phyloP scores from a whole-genome alignment of 805 yeast genomes.

The Metschnikowia proteae region DNA sequence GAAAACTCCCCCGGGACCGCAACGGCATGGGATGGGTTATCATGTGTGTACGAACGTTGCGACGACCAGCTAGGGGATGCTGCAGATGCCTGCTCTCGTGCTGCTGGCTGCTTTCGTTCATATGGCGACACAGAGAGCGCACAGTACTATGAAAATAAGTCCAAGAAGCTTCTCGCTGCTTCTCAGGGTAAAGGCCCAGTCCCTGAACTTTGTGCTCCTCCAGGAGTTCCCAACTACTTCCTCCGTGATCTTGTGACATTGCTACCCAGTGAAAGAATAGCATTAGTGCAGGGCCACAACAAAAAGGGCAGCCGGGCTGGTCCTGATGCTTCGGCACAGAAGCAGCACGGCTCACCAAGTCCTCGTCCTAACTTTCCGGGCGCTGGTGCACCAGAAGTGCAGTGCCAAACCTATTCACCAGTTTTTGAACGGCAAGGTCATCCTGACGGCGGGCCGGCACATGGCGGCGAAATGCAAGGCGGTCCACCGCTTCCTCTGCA shows the following conservation, averaged over 20 bases:
- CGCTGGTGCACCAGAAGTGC: constrained; percentile 1
- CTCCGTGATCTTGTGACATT: constrained; percentile 43
- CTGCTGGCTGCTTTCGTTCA: constrained; percentile 47
- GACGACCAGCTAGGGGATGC: constrained; percentile 59
- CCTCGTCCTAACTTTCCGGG: constrained; percentile 10
- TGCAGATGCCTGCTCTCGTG: constrained; percentile 53
- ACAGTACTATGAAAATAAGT: constrained; percentile 40
- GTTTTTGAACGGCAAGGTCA: constrained; percentile 1
- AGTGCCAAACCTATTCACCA: constrained; percentile 6
- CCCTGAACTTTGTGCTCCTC: constrained; percentile 45
- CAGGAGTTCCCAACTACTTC: constrained; percentile 44
- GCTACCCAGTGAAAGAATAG: constrained; percentile 39
- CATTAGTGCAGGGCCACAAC: constrained; percentile 30
- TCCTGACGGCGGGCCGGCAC: constrained; percentile 5
- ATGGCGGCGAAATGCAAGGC: not conserved
- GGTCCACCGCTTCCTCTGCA: constrained; percentile 9
- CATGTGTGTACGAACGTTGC: constrained; percentile 60
- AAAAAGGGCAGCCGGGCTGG: constrained; percentile 1
- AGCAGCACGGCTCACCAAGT: constrained; percentile 8
- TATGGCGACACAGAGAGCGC: constrained; percentile 45
- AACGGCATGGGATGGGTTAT: constrained; percentile 62
- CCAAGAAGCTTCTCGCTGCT: constrained; percentile 41
- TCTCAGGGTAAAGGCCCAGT: constrained; percentile 41
- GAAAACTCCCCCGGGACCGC: constrained; percentile 47
- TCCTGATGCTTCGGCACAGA: constrained; percentile 7